phyloP scores from a whole-genome alignment of 148 eudicot genomes.

The Camellia sinensis region DNA sequence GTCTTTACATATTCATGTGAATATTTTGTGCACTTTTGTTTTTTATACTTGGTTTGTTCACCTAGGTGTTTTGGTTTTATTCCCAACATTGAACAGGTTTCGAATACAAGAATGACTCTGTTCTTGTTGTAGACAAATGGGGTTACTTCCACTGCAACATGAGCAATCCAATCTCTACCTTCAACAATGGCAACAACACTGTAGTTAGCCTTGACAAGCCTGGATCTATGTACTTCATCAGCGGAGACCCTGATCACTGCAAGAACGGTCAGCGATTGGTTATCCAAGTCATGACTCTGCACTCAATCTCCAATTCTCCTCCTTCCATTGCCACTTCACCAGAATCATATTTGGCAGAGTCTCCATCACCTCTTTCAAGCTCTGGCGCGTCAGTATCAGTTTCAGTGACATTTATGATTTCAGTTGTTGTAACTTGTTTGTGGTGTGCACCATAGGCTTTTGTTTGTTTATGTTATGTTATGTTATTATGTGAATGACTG shows the following conservation, averaged over 20 bases:
- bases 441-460: background rate
- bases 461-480: background rate
- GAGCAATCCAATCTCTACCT: slow-evolving; percentile 31
- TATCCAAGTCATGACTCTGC: slow-evolving; percentile 41
- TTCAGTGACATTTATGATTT: background rate
- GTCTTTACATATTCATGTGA: no score
- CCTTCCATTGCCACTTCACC: slow-evolving; percentile 15
- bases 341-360: background rate
- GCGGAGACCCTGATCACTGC: slow-evolving; percentile 53
- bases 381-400: slow-evolving; percentile 12
- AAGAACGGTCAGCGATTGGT: slow-evolving; percentile 43
- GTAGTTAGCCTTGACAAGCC: slow-evolving; percentile 32
- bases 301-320: slow-evolving; percentile 6
- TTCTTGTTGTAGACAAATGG: slow-evolving; percentile 58
- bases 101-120: slow-evolving; percentile 65
- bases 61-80: background rate
- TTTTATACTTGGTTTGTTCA: no score
- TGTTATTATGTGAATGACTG: no score
- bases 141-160: slow-evolving; percentile 65
- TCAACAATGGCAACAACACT: slow-evolving; percentile 49
- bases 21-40: no score
- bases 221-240: slow-evolving; percentile 49
- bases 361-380: slow-evolving; percentile 18
- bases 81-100: slow-evolving; percentile 36
- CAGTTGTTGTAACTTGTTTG: background rate